phyloP scores from a whole-genome alignment of 208 protist species.

The Trypanosomatidae sp. region DNA sequence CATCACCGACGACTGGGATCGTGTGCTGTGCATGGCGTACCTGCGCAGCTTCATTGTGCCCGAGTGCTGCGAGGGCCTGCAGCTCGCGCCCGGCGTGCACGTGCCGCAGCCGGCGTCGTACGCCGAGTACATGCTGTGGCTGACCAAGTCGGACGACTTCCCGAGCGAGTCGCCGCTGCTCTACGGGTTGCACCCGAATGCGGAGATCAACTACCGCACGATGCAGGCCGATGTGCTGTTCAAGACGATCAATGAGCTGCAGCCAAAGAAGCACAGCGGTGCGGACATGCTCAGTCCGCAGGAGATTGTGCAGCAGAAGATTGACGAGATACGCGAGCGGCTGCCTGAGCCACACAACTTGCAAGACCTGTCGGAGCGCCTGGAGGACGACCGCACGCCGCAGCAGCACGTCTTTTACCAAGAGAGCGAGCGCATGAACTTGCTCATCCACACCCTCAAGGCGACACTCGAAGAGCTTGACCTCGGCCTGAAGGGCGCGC shows the following conservation, averaged over 20 bases:
- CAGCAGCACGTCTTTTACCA: slow-evolving; percentile 96
- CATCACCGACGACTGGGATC: slow-evolving; percentile 98
- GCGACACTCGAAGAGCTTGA: slow-evolving; percentile 94
- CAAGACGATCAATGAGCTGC: slow-evolving; percentile 93
- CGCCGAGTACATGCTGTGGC: slow-evolving; percentile 93
- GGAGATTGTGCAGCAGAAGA: slow-evolving; percentile 87
- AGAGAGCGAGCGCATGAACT: slow-evolving; percentile 98
- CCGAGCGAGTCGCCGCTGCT: slow-evolving; percentile 91
- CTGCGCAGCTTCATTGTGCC: slow-evolving; percentile 83
- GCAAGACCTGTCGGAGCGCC: slow-evolving; percentile 84
- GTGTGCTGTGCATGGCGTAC: slow-evolving; percentile 95
- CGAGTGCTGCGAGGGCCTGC: slow-evolving; percentile 85
- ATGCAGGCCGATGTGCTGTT: slow-evolving; percentile 94
- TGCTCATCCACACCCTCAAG: slow-evolving; percentile 87
- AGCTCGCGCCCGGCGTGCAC: slow-evolving; percentile 89
- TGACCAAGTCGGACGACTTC: slow-evolving; percentile 83
- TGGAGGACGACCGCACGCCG: slow-evolving; percentile 95
- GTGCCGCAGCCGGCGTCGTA: slow-evolving; percentile 78
- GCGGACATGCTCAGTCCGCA: slow-evolving; percentile 79
- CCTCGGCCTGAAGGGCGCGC: slow-evolving; percentile 91
- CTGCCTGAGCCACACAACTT: slow-evolving; percentile 89
- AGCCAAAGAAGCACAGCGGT: slow-evolving; percentile 87
- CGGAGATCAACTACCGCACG: slow-evolving; percentile 98
- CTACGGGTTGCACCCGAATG: slow-evolving; percentile 98
- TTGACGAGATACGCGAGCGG: slow-evolving; percentile 86